Conservation (phyloP, 305 asterid species). For the Fraxinus sp. region DNA sequence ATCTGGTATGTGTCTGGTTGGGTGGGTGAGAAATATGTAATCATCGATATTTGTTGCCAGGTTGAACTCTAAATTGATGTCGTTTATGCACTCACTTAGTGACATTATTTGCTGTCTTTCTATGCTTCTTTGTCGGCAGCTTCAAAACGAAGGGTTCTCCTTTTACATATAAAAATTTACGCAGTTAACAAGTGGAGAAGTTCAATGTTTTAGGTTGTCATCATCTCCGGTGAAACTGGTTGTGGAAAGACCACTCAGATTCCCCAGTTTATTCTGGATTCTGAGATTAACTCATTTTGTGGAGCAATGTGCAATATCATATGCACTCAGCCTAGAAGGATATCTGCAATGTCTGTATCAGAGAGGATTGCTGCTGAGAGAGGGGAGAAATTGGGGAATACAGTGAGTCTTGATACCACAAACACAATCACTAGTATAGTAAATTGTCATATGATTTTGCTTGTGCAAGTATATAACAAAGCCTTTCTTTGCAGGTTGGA, state of each 20-base stretch:
- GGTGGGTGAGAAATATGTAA: slow-evolving; percentile 13
- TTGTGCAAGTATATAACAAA: background rate
- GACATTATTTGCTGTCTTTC: background rate
- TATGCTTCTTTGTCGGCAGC: background rate
- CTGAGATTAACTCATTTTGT: slow-evolving; percentile 60
- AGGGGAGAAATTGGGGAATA: slow-evolving; percentile 91
- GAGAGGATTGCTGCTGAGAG: slow-evolving; percentile 93
- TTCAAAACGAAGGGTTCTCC: background rate
- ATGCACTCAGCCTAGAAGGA: slow-evolving; percentile 91
- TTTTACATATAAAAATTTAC: slow-evolving; percentile 9
- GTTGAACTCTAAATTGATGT: background rate
- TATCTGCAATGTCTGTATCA: slow-evolving; percentile 93
- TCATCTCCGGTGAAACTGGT: slow-evolving; percentile 96
- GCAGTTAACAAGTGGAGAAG: slow-evolving; percentile 20
- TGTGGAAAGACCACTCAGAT: slow-evolving; percentile 98
- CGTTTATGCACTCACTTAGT: background rate
- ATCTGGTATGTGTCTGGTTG: background rate
- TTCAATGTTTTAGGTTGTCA: slow-evolving; percentile 56
- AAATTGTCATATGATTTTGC: slow-evolving; percentile 10
- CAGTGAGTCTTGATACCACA: slow-evolving; percentile 49
- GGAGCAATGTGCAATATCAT: slow-evolving; percentile 81
- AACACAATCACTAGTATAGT: background rate
- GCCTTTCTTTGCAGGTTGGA: slow-evolving; percentile 61
- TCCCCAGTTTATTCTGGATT: slow-evolving; percentile 88
- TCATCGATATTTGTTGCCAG: background rate